Evolutionary conservation across 2,329 filamentous ascomycete genomes (phyloP).

Genomic region (Pseudocercospora macadamiae): DNA sequence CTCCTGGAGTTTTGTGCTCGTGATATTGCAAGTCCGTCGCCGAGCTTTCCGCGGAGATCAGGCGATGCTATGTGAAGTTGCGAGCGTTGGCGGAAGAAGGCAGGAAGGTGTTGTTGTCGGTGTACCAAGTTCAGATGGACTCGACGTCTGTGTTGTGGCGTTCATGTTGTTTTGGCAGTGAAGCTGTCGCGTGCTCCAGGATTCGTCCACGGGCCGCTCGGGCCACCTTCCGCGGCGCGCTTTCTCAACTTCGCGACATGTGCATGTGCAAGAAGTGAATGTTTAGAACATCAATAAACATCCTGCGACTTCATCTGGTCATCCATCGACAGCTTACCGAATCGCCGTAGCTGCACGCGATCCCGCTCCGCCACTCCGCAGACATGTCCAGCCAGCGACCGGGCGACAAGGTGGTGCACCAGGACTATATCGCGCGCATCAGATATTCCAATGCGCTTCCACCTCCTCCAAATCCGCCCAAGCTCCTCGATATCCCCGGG

Average conservation of each 20-base stretch:
- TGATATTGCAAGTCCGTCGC: background rate
- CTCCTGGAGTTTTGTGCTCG: background rate
- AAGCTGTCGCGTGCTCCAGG: no score
- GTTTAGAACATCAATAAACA: background rate
- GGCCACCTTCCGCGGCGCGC: no score
- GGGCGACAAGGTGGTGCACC: slow-evolving; percentile 61
- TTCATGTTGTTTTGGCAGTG: no score
- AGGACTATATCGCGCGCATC: slow-evolving; percentile 96
- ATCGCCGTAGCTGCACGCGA: no score
- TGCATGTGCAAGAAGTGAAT: background rate
- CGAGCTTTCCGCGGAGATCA: no score
- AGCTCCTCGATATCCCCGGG: slow-evolving; percentile 95
- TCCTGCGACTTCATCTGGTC: background rate
- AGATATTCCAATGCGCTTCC: slow-evolving; percentile 95
- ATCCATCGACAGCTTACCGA: no score
- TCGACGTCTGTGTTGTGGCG: no score
- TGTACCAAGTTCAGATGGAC: no score
- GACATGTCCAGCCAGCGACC: slow-evolving; percentile 34
- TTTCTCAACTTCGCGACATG: slow-evolving; percentile 1
- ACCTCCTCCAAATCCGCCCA: slow-evolving; percentile 90
- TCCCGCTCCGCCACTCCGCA: background rate
- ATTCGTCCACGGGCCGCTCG: no score
- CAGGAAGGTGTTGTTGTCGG: no score
- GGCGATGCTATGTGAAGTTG: no score
- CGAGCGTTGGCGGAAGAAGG: no score